phyloP scores from a whole-genome alignment of 2,329 filamentous ascomycete genomes.

The Trichoderma pleuroti region DNA sequence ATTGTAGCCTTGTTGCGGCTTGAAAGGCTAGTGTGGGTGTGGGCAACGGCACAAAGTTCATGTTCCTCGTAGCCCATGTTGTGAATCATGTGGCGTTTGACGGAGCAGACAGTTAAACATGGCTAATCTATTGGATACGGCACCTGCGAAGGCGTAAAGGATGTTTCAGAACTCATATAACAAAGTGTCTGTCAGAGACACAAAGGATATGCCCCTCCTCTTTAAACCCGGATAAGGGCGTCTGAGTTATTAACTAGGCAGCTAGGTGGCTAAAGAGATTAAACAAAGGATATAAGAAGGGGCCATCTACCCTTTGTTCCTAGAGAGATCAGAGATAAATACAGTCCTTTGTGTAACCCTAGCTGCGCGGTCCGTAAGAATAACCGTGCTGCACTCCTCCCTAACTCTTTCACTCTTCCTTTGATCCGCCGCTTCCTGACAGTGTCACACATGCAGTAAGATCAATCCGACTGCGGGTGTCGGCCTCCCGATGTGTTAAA shows the following conservation, averaged over 20 bases:
- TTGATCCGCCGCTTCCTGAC: too few species aligned
- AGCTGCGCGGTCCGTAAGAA: too few species aligned
- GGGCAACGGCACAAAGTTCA: background rate
- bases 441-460: background rate
- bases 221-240: too few species aligned
- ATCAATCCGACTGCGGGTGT: background rate
- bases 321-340: too few species aligned
- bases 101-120: background rate
- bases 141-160: background rate
- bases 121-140: background rate
- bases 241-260: too few species aligned
- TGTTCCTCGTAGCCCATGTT: background rate
- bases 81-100: background rate
- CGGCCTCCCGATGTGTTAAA: background rate
- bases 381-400: too few species aligned
- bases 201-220: too few species aligned
- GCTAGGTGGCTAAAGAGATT: too few species aligned
- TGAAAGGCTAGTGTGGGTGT: background rate
- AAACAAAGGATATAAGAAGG: too few species aligned
- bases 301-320: too few species aligned
- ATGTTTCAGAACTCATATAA: background rate
- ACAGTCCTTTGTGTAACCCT: too few species aligned
- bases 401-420: too few species aligned
- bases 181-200: background rate
- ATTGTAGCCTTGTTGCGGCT: background rate